Evolutionary conservation across 1,284 basidiomycete species (phyloP), one percentile per base, ranked within the genome.

Genomic region (Apiotrichum gamsii): DNA sequence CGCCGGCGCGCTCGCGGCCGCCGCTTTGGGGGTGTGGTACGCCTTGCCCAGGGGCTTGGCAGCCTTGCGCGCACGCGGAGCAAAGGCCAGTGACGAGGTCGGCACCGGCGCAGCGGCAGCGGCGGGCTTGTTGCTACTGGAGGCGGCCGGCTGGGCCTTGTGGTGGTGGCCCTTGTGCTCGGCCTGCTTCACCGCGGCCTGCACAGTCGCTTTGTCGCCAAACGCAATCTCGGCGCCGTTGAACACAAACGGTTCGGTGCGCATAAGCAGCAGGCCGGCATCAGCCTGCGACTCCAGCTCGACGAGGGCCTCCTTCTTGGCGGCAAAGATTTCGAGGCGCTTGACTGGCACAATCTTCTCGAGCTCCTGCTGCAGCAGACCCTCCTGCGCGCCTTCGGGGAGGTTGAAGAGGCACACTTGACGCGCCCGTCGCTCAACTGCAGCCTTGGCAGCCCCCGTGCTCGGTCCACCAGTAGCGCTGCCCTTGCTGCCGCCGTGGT

Each of bases 301-400:
- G 1, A 85, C 82, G 1, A 85, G 72, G 2, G 90, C 91, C 64
- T 90, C 83, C 15, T 77, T 73, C 37, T 70, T 72, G 44, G 82
- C 79, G 8, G 73, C 67, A 57, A 88, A 85, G 2, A 93, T 76
- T 61, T 90, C 87, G 0, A 94, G 78, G 1, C 85, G 79, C 45
- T 79, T 82, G 23, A 95, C 82, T 0, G 75, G 69, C 1, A 80
- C 80, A 36, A 85, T 69, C 70, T 89, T 91, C 67, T 90, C 87
- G 8, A 96, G 73, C 0, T 75, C 74, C 74, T 96, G 91, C 61
- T 96, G 91, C 19, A 96, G 69, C 2, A 95, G 74, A 0, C 85
- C 90, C 66, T 95, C 91, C 63, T 93, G 87, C 1, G 81, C 78
- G 11, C 74, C 77, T 3, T 77, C 60, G 3, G 87, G 87, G n/a